Base-by-base conservation (phyloP, 257 asterid species). In the Cruciata laevipes region DNA sequence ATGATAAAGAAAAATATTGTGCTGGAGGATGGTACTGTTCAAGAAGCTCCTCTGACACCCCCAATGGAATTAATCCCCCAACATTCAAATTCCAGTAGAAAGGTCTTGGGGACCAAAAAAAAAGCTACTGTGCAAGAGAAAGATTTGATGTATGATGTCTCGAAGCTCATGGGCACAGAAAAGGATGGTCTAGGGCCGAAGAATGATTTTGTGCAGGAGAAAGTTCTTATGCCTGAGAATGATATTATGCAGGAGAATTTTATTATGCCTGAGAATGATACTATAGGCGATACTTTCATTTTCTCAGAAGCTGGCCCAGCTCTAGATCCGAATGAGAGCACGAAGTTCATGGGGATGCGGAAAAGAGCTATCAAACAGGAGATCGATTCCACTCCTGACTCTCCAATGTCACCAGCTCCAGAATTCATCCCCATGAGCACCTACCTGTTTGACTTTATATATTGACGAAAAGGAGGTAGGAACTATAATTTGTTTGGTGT, bases 381-480 rank as follows among this genome's bases (percentile, higher is more conserved):
- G 30, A 69, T 35, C 52, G n/a, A 64, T 18, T 35, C 44, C 37
- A 31, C 23, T 7, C 76, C 73, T 7, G 84, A 69, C 13, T 57
- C 72, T 33, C 73, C 71, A 0, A 65, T 74, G 74, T 83, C 87
- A 6, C 89, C 87, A 21, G 73, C 56, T 38, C 84, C 77, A 12
- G 90, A 76, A 68, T 80, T 81, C 38, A 66, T 79, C 40, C 86
- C 87, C 32, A 78, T 69, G 80, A 76, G 77, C 67, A 71, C 80
- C 69, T 77, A 77, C 77, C 72, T 75, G 71, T 83, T 80, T 56
- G 88, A 82, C 30, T 27, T 27, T 27, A 27, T 27, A 27, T 27
- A 27, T 27, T 27, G 30, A 27, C 30, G 30, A 27, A 27, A 27
- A 27, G 30, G 30, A 27, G 30, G 30, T 27, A 27, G 30, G 30